A percentile compares a stretch with the other conserved stretches of the same genome.
phyloP scores from a whole-genome alignment of 768 basidiomycete genomes.

The Rhizopogon vesiculosus region DNA sequence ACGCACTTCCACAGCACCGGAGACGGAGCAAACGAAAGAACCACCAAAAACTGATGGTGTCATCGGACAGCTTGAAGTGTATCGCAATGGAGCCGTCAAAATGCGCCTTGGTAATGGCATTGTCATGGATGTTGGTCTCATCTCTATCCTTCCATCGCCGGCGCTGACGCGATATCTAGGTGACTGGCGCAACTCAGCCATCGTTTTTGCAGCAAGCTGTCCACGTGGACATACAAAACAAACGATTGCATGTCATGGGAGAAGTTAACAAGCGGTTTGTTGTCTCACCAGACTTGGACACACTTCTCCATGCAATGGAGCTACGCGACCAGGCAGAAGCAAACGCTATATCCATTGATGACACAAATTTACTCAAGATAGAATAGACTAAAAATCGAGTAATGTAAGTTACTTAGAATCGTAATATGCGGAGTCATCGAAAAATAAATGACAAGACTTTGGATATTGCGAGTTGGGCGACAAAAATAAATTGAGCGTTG shows the following conservation, averaged over 20 bases:
- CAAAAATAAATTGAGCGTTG: no score
- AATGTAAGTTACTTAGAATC: neutral
- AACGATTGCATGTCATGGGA: constrained; percentile 70
- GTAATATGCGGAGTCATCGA: no score
- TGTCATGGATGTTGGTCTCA: constrained; percentile 63
- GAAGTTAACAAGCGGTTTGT: constrained; percentile 83
- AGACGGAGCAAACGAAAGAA: constrained; percentile 24
- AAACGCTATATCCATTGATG: constrained; percentile 28
- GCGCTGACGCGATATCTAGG: constrained; percentile 36
- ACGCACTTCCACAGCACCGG: constrained; percentile 14
- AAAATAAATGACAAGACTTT: no score
- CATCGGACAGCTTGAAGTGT: constrained; percentile 82
- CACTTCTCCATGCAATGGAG: constrained; percentile 65
- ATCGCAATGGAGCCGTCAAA: constrained; percentile 81
- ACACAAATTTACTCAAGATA: constrained; percentile 52
- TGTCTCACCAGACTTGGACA: constrained; percentile 79
- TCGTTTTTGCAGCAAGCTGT: constrained; percentile 89
- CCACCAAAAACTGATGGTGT: constrained; percentile 58
- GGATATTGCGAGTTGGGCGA: no score
- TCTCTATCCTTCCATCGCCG: neutral
- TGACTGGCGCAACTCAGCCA: constrained; percentile 76
- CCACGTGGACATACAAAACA: constrained; percentile 55
- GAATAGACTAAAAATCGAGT: constrained; percentile 29
- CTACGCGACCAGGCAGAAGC: constrained; percentile 34
- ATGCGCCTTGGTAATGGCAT: constrained; percentile 81